Base-by-base conservation (phyloP, 257 asterid genomes). In the Nicotiana knightiana region DNA sequence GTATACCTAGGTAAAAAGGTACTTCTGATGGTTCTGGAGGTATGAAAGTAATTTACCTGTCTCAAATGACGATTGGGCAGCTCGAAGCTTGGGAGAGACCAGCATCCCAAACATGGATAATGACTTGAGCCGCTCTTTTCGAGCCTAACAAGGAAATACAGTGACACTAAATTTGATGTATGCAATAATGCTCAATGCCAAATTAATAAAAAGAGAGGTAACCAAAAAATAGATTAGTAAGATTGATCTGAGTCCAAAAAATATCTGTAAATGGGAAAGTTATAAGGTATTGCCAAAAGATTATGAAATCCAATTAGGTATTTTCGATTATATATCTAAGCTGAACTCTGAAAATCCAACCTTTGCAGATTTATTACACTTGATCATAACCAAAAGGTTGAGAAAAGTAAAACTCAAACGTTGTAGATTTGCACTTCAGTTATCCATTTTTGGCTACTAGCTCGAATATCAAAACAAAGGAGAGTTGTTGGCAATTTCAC, bases 31-130 rank as follows among this genome's bases (percentile, higher is more conserved):
- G 43, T 66, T 81, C 58, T 32, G 59, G 48, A 71, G 63, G 53
- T 58, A 68, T 77, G 6, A 28, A 37, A 70, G 76, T 70, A 61
- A 18, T n/a, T n/a, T 88, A 94, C 98, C 99, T 88, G 88, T 89
- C 94, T 94, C 99, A 77, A 93, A 94, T 70, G 99, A 94, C 43
- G 88, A 85, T 81, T 96, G 99, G 76, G 97, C 90, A 75, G 97
- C 84, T 67, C 98, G 94, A 87, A 96, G 99, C 92, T 91, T 94
- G 35, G 99, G 99, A 83, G 98, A 91, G 75, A 96, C 95, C 77
- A 96, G 77, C 9, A 90, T 90, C 48, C 99, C 98, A 80, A 94
- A 96, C 92, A 96, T 87, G 82, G 97, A 92, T 18, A 94, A 93
- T 1, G 90, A 88, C 88, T 89, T 93, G 17, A 73, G 81, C 81